A percentile compares a stretch with the other conserved stretches of the same genome.
Evolutionary conservation across 1,284 basidiomycete species (phyloP).

Genomic region (Apiotrichum montevideense): DNA sequence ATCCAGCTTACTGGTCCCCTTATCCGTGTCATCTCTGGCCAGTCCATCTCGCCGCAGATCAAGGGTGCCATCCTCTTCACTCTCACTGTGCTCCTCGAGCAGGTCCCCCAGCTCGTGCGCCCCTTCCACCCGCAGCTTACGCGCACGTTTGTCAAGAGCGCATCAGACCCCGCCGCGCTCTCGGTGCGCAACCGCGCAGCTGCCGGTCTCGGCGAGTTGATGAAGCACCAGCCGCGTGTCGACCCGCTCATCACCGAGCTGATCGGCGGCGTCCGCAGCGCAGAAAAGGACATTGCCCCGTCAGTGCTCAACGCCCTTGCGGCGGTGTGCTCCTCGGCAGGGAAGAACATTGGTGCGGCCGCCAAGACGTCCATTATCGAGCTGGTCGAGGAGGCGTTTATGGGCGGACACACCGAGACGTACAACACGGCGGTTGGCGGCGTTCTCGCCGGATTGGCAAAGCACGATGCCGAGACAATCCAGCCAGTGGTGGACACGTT

Average conservation of each 20-base stretch:
- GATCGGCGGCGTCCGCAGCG: conserved; percentile 49
- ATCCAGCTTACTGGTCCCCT: conserved; percentile 94
- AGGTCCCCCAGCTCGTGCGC: conserved; percentile 82
- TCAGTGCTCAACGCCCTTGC: conserved; percentile 72
- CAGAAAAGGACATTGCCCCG: conserved; percentile 67
- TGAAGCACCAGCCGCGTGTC: conserved; percentile 68
- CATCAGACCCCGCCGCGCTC: conserved; percentile 70
- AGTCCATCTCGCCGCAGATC: conserved; percentile 80
- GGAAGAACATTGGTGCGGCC: conserved; percentile 68
- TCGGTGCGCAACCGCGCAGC: conserved; percentile 78
- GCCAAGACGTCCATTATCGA: conserved; percentile 67
- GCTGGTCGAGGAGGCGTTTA: conserved; percentile 72
- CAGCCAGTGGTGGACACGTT: conserved; percentile 57
- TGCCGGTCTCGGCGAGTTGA: conserved; percentile 79
- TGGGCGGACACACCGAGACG: conserved; percentile 53
- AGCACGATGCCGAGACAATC: conserved; percentile 59
- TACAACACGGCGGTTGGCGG: conserved; percentile 65
- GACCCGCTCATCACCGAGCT: conserved; percentile 79
- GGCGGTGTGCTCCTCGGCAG: conserved; percentile 66
- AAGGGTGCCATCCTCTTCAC: conserved; percentile 82
- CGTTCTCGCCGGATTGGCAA: conserved; percentile 62
- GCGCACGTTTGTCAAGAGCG: conserved; percentile 92
- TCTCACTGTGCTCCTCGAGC: conserved; percentile 70
- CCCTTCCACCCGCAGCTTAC: conserved; percentile 99
- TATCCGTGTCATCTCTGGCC: conserved; percentile 84